Conservation (phyloP, 441 rosid genomes). For the Raphanus hybrid region DNA sequence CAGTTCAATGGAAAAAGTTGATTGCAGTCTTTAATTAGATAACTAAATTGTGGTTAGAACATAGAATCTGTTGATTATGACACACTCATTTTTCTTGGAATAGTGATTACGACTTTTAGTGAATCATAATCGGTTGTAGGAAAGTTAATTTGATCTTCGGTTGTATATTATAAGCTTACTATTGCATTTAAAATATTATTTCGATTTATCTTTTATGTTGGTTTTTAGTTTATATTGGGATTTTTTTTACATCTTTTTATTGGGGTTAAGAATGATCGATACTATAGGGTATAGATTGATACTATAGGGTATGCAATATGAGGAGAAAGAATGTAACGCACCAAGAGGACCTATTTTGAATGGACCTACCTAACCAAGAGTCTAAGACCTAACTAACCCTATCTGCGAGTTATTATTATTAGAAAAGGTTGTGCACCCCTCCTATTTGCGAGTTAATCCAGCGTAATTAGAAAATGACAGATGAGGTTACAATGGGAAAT, state of each 20-base stretch:
- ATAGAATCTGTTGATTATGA: slow-evolving; percentile 27
- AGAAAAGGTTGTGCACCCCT: slow-evolving; percentile 21
- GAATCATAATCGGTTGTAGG: slow-evolving; percentile 1
- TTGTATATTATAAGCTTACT: background rate
- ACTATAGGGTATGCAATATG: background rate
- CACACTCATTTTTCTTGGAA: slow-evolving; percentile 6
- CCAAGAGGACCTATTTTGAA: background rate
- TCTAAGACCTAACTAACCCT: slow-evolving; percentile 36
- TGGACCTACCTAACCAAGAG: slow-evolving; percentile 44
- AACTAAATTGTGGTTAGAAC: slow-evolving; percentile 26
- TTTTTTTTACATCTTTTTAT: background rate
- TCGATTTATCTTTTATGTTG: background rate
- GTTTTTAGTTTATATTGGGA: background rate
- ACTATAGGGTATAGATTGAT: too few relatives aligned
- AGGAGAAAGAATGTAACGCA: background rate
- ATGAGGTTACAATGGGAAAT: slow-evolving; percentile 40
- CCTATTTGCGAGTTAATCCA: slow-evolving; percentile 34
- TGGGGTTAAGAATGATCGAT: background rate
- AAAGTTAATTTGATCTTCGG: background rate
- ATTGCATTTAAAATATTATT: background rate
- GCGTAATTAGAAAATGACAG: slow-evolving; percentile 6
- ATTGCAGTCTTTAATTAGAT: background rate
- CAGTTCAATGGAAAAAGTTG: slow-evolving; percentile 16
- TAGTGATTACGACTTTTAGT: slow-evolving; percentile 19
- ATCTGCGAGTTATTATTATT: slow-evolving; percentile 31